Evolutionary conservation across 163 green algal species (phyloP).

Genomic region (Chlorella variabilis): DNA sequence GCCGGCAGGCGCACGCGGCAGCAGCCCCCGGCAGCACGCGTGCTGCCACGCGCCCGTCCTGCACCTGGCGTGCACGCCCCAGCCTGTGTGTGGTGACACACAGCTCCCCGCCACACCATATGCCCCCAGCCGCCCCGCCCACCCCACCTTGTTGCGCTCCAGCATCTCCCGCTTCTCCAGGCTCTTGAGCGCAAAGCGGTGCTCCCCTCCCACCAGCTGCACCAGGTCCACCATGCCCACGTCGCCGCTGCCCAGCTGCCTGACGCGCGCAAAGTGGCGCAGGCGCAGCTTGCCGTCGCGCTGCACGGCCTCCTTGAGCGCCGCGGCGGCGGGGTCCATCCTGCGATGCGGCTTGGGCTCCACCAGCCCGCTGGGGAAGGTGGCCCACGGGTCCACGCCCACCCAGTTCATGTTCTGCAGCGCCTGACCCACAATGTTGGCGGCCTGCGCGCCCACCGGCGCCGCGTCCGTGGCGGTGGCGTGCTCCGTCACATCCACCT

Average conservation of each 20-base stretch:
- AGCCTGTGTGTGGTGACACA: background rate
- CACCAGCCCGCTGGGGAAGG: constrained; percentile 35
- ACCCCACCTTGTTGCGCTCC: constrained; percentile 90
- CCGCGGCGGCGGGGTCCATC: background rate
- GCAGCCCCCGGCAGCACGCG: background rate
- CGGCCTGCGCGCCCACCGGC: constrained; percentile 5
- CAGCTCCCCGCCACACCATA: too few relatives aligned
- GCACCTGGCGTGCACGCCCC: background rate
- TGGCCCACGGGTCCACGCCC: constrained; percentile 50
- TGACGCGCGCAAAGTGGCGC: constrained; percentile 82
- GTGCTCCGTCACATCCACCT: constrained; percentile 76
- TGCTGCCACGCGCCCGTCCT: background rate
- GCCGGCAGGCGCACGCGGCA: background rate
- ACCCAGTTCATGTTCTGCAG: constrained; percentile 38
- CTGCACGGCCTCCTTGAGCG: constrained; percentile 16
- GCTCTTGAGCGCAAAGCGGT: constrained; percentile 95
- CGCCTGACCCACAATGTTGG: constrained; percentile 29
- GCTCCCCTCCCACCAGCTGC: constrained; percentile 64
- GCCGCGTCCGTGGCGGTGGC: constrained; percentile 14
- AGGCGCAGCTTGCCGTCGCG: constrained; percentile 72
- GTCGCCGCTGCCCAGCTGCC: constrained; percentile 91
- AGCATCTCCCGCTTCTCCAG: constrained; percentile 98
- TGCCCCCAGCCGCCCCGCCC: background rate
- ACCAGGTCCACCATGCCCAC: constrained; percentile 97
- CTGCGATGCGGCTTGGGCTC: constrained; percentile 26